Conservation (phyloP, 805 yeast species). For the Candida coquimbonensis region DNA sequence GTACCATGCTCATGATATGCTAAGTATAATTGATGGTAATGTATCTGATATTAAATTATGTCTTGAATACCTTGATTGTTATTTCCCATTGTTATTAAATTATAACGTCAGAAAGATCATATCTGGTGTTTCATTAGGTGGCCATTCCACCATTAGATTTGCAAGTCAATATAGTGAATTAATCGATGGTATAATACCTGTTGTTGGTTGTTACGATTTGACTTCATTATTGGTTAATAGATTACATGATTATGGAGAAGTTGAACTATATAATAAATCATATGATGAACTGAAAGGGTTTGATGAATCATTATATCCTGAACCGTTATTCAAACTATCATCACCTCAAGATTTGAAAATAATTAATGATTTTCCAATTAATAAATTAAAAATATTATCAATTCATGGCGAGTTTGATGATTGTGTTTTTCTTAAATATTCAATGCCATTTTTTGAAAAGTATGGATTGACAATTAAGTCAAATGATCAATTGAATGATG, state of each 20-base stretch:
- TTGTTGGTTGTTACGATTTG: slow-evolving; percentile 19
- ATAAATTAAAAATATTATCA: slow-evolving; percentile 12
- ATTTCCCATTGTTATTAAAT: slow-evolving; percentile 5
- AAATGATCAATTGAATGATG: slow-evolving; percentile 1
- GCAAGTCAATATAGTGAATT: slow-evolving; percentile 8
- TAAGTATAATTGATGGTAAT: slow-evolving; percentile 14
- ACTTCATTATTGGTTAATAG: slow-evolving; percentile 14
- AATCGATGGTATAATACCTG: slow-evolving; percentile 15
- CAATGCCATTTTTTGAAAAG: slow-evolving; percentile 10
- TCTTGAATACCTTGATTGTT: slow-evolving; percentile 12
- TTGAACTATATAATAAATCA: neutral
- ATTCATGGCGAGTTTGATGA: slow-evolving; percentile 16
- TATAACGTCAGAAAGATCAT: slow-evolving; percentile 4
- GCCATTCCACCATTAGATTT: slow-evolving; percentile 15
- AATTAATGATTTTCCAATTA: slow-evolving; percentile 6
- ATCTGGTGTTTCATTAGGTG: slow-evolving; percentile 22
- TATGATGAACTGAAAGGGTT: neutral
- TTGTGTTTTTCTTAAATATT: slow-evolving; percentile 9
- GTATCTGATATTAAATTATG: slow-evolving; percentile 14
- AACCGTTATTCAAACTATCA: slow-evolving; percentile 6
- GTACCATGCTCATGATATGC: slow-evolving; percentile 16
- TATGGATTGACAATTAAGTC: neutral
- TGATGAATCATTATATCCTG: neutral
- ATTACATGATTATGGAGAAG: neutral
- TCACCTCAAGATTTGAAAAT: slow-evolving; percentile 13